phyloP scores from a whole-genome alignment of 2,329 filamentous ascomycete genomes.

The Diplodia scrobiculata region DNA sequence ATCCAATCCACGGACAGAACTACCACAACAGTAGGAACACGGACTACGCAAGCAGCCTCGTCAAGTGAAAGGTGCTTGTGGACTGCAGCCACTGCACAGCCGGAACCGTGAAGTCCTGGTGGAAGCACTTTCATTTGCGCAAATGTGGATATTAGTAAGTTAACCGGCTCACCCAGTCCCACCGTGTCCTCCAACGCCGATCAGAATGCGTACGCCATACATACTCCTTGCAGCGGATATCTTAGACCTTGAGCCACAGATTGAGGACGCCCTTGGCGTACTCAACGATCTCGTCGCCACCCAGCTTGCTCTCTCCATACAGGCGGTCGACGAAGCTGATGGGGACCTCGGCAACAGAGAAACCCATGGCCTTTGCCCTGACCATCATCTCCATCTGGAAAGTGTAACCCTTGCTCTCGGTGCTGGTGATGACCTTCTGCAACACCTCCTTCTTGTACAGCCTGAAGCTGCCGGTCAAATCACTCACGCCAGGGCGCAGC shows the following conservation, averaged over 20 bases:
- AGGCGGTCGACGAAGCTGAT: slow-evolving; percentile 95
- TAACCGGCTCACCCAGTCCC: slow-evolving; percentile 23
- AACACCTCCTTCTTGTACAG: slow-evolving; percentile 90
- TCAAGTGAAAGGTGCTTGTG: neutral
- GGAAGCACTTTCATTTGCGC: neutral
- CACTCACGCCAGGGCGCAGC: slow-evolving; percentile 87
- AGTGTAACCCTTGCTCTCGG: slow-evolving; percentile 94
- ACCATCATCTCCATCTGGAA: slow-evolving; percentile 99
- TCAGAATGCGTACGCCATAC: slow-evolving; percentile 17
- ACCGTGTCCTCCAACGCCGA: slow-evolving; percentile 23
- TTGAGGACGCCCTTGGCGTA: slow-evolving; percentile 71
- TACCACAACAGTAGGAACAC: neutral
- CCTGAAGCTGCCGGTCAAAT: slow-evolving; percentile 91
- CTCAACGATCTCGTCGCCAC: slow-evolving; percentile 92
- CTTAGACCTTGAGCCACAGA: slow-evolving; percentile 54
- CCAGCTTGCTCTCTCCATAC: slow-evolving; percentile 93
- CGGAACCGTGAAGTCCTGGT: neutral
- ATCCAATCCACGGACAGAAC: neutral
- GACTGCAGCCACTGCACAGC: neutral
- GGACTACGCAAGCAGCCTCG: neutral
- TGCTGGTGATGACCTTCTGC: slow-evolving; percentile 85
- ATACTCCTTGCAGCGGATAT: neutral
- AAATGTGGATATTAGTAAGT: slow-evolving; percentile 24
- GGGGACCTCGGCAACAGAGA: slow-evolving; percentile 88
- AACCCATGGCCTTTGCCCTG: slow-evolving; percentile 92